Conservation (phyloP, 2,329 filamentous ascomycete genomes). For the Exophiala sp. region DNA sequence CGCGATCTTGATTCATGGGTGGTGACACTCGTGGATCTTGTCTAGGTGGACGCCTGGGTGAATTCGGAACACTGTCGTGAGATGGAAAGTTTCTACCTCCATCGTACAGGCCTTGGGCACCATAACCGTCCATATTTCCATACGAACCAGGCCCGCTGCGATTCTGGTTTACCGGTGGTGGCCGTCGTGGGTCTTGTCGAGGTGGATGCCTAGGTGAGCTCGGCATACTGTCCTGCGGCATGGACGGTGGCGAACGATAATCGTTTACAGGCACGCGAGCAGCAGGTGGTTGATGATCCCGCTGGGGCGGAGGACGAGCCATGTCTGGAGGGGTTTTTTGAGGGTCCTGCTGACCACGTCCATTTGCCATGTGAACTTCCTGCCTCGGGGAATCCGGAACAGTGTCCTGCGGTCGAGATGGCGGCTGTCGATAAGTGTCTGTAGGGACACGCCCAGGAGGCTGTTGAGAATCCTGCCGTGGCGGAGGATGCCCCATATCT, state of each 20-base stretch:
- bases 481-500: neutral
- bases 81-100: too few species aligned
- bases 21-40: conserved; percentile 9
- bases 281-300: neutral
- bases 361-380: too few species aligned
- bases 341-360: too few species aligned
- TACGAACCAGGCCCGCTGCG: too few species aligned
- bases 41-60: conserved; percentile 7
- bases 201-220: neutral
- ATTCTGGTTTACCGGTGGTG: too few species aligned
- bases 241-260: neutral
- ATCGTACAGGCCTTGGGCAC: too few species aligned
- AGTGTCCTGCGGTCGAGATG: neutral
- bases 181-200: neutral
- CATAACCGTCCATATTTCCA: too few species aligned
- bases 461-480: conserved; percentile 7
- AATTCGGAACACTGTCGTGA: conserved; percentile 1
- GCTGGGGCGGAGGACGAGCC: neutral
- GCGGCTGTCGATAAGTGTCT: neutral
- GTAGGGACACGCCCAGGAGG: conserved; percentile 1
- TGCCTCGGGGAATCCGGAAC: conserved; percentile 9
- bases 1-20: conserved; percentile 5
- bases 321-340: neutral
- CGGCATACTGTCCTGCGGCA: too few species aligned
- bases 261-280: neutral